These are phyloP conservation scores for Aeminium ludgeri DNA, from an alignment of 495 filamentous ascomycete species.

Conservation along the genomic window DNA sequence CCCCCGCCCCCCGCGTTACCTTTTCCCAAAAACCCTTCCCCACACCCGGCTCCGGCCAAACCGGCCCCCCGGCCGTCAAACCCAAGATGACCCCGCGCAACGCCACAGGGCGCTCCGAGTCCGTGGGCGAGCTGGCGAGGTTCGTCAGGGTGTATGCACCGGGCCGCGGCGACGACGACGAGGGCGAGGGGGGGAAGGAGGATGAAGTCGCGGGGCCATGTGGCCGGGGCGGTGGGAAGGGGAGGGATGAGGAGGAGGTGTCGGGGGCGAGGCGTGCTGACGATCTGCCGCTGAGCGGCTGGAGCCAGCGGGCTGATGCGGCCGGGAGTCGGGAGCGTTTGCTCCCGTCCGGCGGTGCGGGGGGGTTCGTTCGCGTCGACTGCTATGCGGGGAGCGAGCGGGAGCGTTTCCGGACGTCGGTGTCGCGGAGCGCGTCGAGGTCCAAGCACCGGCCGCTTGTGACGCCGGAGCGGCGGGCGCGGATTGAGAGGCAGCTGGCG, in stretches of 20 bases:
- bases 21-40: neutral
- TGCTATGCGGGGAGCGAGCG: neutral
- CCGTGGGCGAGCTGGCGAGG: constrained; percentile 1
- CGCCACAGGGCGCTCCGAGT: neutral
- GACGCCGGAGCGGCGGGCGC: neutral
- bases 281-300: neutral
- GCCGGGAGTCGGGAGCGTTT: too few species aligned
- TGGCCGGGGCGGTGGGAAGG: too few species aligned
- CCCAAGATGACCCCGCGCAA: neutral
- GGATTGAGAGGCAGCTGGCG: neutral
- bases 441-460: neutral
- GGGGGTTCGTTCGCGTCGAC: too few species aligned
- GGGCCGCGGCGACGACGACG: neutral
- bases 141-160: neutral
- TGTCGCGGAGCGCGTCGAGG: neutral
- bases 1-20: too few species aligned
- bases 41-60: neutral
- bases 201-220: neutral
- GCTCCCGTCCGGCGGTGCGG: too few species aligned
- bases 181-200: neutral
- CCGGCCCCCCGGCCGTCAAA: too few species aligned
- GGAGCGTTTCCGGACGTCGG: neutral
- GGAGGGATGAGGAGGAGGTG: too few species aligned
- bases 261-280: neutral
- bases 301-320: neutral